These are phyloP conservation scores for Elsinoe perseae DNA, from an alignment of 2,329 filamentous ascomycete species.

Conservation along the genomic window DNA sequence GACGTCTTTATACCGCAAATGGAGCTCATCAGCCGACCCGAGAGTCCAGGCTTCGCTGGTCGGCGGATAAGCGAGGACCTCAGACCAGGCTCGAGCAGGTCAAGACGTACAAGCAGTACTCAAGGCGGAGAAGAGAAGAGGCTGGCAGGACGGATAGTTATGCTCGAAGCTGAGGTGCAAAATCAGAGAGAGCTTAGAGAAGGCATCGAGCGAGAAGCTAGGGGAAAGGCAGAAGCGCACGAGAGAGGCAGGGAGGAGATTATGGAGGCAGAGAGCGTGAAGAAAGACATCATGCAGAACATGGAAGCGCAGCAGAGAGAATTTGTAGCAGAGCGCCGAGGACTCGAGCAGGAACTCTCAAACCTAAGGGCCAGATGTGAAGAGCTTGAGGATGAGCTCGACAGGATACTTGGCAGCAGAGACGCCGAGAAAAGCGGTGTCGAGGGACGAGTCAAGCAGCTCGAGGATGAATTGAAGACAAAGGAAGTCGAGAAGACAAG, in stretches of 20 bases:
- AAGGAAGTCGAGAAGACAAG: conserved; percentile 44
- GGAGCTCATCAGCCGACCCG: conserved; percentile 17
- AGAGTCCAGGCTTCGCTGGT: conserved; percentile 14
- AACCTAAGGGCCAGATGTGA: conserved; percentile 70
- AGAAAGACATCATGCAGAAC: conserved; percentile 88
- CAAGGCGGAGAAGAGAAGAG: conserved; percentile 54
- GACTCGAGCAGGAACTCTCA: conserved; percentile 72
- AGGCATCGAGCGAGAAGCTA: conserved; percentile 62
- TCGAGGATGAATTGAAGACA: conserved; percentile 65
- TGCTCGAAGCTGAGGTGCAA: conserved; percentile 70
- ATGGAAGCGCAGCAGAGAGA: conserved; percentile 87
- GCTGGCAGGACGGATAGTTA: conserved; percentile 53
- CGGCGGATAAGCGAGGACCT: conserved; percentile 35
- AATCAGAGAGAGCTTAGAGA: conserved; percentile 62
- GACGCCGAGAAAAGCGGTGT: conserved; percentile 70
- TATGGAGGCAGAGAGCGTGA: conserved; percentile 82
- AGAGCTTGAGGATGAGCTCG: conserved; percentile 86
- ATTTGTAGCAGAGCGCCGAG: conserved; percentile 76
- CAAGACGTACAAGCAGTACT: conserved; percentile 53
- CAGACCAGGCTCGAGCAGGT: conserved; percentile 53
- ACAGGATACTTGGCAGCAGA: conserved; percentile 71
- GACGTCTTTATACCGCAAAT: conserved; percentile 25
- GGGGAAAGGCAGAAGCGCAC: conserved; percentile 44
- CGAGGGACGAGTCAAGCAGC: conserved; percentile 58
- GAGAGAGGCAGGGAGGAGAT: conserved; percentile 60